Base-by-base conservation (phyloP, 768 basidiomycete genomes). In the Hysterangium stoloniferum region DNA sequence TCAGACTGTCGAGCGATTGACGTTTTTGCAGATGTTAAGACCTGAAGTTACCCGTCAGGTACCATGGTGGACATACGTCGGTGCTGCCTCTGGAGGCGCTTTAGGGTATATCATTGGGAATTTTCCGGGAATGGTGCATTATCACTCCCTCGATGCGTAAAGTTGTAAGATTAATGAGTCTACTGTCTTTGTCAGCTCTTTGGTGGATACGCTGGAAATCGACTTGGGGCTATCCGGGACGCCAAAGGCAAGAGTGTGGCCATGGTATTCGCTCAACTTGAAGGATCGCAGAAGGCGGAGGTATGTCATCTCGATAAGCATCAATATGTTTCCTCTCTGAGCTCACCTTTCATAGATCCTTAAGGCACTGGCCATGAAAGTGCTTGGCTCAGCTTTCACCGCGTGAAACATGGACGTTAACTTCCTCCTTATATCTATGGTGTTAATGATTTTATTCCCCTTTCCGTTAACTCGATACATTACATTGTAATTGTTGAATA, bases 221-320 rank as follows among this genome's bases (percentile, higher is more conserved):
- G 89, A n/a, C 68, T 96, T 25, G 93, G 93, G 36, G 90, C 92
- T 3, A 73, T 97, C 41, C 74, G 93, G 52, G 93, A 97, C 61
- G 93, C 93, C 3, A 97, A 97, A 70, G 87, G 93, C 8, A 91
- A 89, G 74, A 86, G 85, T 54, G 92, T 97, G 20, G 91, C 87
- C 2, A 76, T 84, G 7, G 93, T 96, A 15, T 97, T 97, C 64
- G 68, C 72, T 40, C 77, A 86, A 19, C 73, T 96, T 22, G 83
- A 80, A 15, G 77, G 80, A 2, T 70, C 69, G 45, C 85, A 93
- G 72, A 94, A 89, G 64, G 90, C 92, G 42, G 87, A 95, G 79
- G 92, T 89, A 43, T 56, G 71, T 61, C 7, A 36, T 38, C 11
- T 15, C 43, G 37, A 43, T 9, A 35, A 28, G 15, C 7, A 15